Base-by-base conservation (phyloP, 179 eudicot genomes). In the Patellifolia procumbens region DNA sequence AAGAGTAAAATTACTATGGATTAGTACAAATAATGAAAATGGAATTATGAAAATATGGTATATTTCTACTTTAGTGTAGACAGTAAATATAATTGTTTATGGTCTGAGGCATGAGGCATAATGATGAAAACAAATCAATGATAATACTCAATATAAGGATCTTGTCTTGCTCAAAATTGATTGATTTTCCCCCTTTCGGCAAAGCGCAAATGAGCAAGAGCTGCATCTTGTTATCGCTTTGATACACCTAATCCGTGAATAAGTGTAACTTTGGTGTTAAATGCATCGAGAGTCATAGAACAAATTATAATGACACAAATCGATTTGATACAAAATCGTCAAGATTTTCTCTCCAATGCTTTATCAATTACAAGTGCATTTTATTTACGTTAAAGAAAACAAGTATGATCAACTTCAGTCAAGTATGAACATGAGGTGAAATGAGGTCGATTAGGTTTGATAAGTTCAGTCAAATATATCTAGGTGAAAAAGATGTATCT, bases 91-190 rank as follows among this genome's bases (percentile, higher is more conserved):
- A 42, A 66, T 66, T 3, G 22, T 29, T 20, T n/a, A 65, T 20
- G 2, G 46, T 55, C 34, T 6, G 43, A 49, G 34, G n/a, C n/a
- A n/a, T n/a, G n/a, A n/a, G 34, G 73, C 73, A 49, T 31, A 70
- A 70, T 70, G 73, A 70, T 70, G 59, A 49, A 42, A 49, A 19
- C 16, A 68, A 28, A 70, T 70, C 42, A 70, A 68, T 70, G 73
- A 49, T 48, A 68, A 59, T 49, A 39, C 59, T 49, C 39, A 46
- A 70, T 0, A 28, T 49, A 5, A 28, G 73, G 73, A 70, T 70
- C 73, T 70, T 70, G 73, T 70, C 73, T 29, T 49, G 28, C 39
- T 31, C 29, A 70, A 70, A n/a, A 68, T 29, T 49, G 59, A 70
- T 29, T 15, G 0, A 8, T 5, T 70, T 43, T 45, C 19, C 43